phyloP scores from a whole-genome alignment of 306 rosid genomes.

The Dalbergia oliveri region DNA sequence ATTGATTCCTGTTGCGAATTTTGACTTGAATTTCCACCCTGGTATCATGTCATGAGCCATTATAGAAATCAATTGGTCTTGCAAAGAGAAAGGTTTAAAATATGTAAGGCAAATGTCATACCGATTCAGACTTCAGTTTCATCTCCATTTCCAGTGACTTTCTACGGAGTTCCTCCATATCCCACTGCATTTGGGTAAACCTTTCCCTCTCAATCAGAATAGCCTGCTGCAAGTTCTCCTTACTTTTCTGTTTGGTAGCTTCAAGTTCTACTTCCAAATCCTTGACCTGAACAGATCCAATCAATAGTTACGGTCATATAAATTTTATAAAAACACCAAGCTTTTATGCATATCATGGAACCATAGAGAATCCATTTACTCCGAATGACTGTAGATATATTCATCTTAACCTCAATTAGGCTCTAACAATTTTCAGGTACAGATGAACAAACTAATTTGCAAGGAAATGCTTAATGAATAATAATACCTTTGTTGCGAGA shows the following conservation, averaged over 20 bases:
- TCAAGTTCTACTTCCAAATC: conserved; percentile 98
- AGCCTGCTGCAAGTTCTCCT: conserved; percentile 97
- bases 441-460: conserved; percentile 28
- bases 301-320: conserved; percentile 34
- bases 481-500: conserved; percentile 85
- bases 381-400: conserved; percentile 24
- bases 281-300: conserved; percentile 80
- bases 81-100: conserved; percentile 37
- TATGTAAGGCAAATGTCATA: conserved; percentile 48
- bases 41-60: conserved; percentile 44
- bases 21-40: conserved; percentile 63
- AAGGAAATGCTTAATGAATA: conserved; percentile 32
- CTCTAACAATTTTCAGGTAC: conserved; percentile 32
- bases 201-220: conserved; percentile 93
- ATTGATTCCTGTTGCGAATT: conserved; percentile 53
- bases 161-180: conserved; percentile 96
- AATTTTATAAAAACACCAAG: conserved; percentile 18
- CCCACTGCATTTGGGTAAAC: conserved; percentile 96
- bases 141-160: conserved; percentile 94
- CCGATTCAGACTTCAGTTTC: conserved; percentile 81
- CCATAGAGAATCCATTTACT: conserved; percentile 28
- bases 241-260: conserved; percentile 77
- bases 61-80: conserved; percentile 27
- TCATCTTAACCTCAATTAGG: conserved; percentile 12
- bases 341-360: conserved; percentile 10